Percentiles rank a stretch among this genome's conserved stretches.
These are phyloP conservation scores for Saturnispora kantuleensis DNA, from an alignment of 805 yeast species.

Conservation along the genomic window DNA sequence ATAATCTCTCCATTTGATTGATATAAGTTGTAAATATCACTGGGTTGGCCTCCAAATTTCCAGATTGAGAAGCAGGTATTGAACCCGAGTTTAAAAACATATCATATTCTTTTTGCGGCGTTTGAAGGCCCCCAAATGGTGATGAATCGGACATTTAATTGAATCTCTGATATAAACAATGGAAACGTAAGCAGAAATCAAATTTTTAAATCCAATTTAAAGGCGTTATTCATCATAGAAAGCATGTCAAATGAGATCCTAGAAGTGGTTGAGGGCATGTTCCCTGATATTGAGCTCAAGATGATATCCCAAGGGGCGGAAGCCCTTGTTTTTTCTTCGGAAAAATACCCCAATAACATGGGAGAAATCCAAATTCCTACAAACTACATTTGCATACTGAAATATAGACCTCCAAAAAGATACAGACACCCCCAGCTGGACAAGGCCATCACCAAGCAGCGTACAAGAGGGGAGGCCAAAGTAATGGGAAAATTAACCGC, in stretches of 20 bases:
- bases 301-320: slow-evolving; percentile 86
- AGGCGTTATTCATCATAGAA: neutral
- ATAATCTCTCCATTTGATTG: slow-evolving; percentile 6
- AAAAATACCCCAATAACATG: slow-evolving; percentile 57
- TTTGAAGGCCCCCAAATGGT: slow-evolving; percentile 7
- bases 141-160: neutral
- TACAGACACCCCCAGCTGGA: slow-evolving; percentile 85
- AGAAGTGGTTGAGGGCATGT: slow-evolving; percentile 30
- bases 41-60: neutral
- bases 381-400: slow-evolving; percentile 43
- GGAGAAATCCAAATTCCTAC: slow-evolving; percentile 14
- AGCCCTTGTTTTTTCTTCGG: slow-evolving; percentile 62
- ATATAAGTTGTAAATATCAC: slow-evolving; percentile 1
- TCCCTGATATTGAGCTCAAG: slow-evolving; percentile 41
- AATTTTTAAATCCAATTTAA: no score
- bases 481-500: slow-evolving; percentile 47
- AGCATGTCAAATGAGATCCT: slow-evolving; percentile 45
- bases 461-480: slow-evolving; percentile 81
- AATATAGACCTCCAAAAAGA: slow-evolving; percentile 82
- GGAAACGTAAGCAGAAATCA: no score
- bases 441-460: slow-evolving; percentile 57
- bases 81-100: slow-evolving; percentile 3
- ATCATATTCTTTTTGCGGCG: slow-evolving; percentile 12
- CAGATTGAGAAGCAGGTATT: no score
- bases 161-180: neutral